These are phyloP conservation scores for Microbotryomycetes sp. DNA, from an alignment of 1,284 basidiomycete genomes.

Conservation along the genomic window DNA sequence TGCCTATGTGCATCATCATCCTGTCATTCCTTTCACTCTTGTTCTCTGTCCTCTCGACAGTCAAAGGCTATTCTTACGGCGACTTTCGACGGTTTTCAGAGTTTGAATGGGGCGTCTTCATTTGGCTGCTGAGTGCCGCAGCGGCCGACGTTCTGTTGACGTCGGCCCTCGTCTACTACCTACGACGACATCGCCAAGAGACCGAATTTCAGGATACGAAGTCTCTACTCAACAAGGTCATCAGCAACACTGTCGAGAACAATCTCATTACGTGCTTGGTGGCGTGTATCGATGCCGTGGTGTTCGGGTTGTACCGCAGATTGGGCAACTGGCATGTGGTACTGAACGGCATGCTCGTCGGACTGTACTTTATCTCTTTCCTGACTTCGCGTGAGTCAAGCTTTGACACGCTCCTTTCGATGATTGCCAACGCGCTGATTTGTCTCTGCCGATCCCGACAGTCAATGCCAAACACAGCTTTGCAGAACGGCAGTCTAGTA, in stretches of 20 bases:
- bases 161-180: background rate
- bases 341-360: background rate
- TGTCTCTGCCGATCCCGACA: background rate
- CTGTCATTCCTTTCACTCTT: background rate
- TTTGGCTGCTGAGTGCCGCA: background rate
- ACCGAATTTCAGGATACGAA: background rate
- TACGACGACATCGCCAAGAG: background rate
- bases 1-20: background rate
- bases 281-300: background rate
- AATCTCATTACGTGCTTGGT: background rate
- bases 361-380: background rate
- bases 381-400: background rate
- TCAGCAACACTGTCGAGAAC: background rate
- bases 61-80: background rate
- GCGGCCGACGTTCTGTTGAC: background rate
- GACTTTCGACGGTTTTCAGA: background rate
- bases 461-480: background rate
- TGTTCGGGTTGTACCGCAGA: background rate
- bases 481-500: background rate
- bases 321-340: background rate
- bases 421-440: background rate
- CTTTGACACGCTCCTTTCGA: no score
- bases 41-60: background rate
- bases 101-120: background rate
- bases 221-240: background rate